Evolutionary conservation across 257 asterid genomes (phyloP), one percentile per base, ranked within the genome.

Genomic region (Przewalskia tangutica): DNA sequence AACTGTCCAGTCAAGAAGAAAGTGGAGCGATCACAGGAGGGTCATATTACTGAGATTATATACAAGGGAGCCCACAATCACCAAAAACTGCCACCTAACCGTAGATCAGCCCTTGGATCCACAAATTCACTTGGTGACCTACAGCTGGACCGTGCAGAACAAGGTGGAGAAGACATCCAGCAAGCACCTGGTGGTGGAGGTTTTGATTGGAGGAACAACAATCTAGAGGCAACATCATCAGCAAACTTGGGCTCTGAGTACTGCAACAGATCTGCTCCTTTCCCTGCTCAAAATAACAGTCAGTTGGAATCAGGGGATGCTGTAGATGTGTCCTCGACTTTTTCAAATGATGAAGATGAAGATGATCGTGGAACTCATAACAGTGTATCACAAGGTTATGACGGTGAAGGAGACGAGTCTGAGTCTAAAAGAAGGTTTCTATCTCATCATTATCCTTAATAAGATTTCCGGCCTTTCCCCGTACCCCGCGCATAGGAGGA

Each of bases 401-500:
- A 89, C 18, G 97, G 89, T 59, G 98, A 91, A 88, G 97, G 90
- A 81, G 97, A 92, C 75, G 99, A 91, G 86, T 86, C 90, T 0
- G 97, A 93, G 82, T 90, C 98, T 23, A 95, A 94, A 89, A 88
- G 96, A 88, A 92, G 99, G 98, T 91, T 62, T 81, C 80, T 75
- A 42, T 55, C 56, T 83, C 85, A 60, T 62, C 34, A 7, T 18
- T 40, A 20, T 23, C 9, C 59, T 79, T 77, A 55, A 65, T 66
- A 7, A 59, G 67, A 77, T 77, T 51, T 77, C 55, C 58, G n/a
- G n/a, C n/a, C n/a, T n/a, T n/a, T n/a, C n/a, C n/a, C n/a, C n/a
- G n/a, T n/a, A n/a, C n/a, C n/a, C n/a, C n/a, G n/a, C n/a, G n/a
- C n/a, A n/a, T n/a, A n/a, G n/a, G n/a, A n/a, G n/a, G n/a, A n/a